Evolutionary conservation across 2,329 filamentous ascomycete genomes (phyloP).

Genomic region (Ascochyta viciae-villosae): DNA sequence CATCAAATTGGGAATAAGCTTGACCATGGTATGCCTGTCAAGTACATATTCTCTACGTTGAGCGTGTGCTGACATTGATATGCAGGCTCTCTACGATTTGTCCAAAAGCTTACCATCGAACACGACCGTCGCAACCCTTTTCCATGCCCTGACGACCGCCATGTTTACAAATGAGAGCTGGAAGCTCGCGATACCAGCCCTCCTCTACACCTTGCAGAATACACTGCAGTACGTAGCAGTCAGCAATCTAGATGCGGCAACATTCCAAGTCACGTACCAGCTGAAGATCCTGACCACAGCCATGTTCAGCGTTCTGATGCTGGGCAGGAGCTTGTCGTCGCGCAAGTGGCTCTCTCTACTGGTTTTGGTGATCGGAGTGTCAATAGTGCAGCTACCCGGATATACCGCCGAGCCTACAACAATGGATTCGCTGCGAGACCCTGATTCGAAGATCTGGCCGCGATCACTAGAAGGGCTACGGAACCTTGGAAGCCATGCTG

Average conservation of each 20-base stretch:
- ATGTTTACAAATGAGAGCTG: conserved; percentile 92
- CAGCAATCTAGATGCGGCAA: conserved; percentile 88
- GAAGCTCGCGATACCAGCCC: conserved; percentile 90
- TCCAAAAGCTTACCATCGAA: conserved; percentile 78
- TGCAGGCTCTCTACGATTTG: conserved; percentile 78
- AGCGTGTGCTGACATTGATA: background rate
- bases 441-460: conserved; percentile 61
- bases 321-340: conserved; percentile 72
- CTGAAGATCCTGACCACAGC: conserved; percentile 93
- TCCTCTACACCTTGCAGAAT: conserved; percentile 90
- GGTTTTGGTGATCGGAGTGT: conserved; percentile 81
- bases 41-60: too few species aligned
- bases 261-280: conserved; percentile 93
- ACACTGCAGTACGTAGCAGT: conserved; percentile 92
- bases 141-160: conserved; percentile 77
- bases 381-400: conserved; percentile 81
- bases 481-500: conserved; percentile 63
- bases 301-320: conserved; percentile 80
- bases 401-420: conserved; percentile 58
- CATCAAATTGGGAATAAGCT: conserved; percentile 84
- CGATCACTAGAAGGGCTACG: conserved; percentile 80
- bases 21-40: conserved; percentile 66
- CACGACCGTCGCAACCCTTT: conserved; percentile 79
- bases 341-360: conserved; percentile 83
- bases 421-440: conserved; percentile 66